Percentiles rank a stretch among this genome's conserved stretches.
Evolutionary conservation across 2,329 filamentous ascomycete species (phyloP).

Genomic region (Claviceps sp.): DNA sequence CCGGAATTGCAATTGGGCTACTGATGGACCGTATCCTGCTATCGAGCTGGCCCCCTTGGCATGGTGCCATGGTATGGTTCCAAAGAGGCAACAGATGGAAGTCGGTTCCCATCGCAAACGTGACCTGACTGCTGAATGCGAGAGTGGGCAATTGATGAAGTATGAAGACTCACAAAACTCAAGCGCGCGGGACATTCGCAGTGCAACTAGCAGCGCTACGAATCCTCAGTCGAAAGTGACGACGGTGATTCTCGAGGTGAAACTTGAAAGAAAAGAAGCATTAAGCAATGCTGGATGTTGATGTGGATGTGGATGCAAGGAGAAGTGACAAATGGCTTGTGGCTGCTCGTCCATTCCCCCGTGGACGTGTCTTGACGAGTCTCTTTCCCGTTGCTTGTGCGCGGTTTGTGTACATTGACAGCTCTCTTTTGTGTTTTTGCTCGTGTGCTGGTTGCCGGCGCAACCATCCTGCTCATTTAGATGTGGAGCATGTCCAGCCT

Average conservation of each 20-base stretch:
- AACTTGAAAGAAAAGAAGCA: slow-evolving; percentile 7
- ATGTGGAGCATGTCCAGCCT: neutral
- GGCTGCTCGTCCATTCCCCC: neutral
- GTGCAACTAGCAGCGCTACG: slow-evolving; percentile 7
- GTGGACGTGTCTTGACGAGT: neutral
- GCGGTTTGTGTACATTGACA: slow-evolving; percentile 22
- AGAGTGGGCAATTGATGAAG: neutral
- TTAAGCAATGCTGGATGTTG: slow-evolving; percentile 17
- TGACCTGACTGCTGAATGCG: neutral
- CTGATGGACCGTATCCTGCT: neutral
- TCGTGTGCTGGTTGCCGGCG: slow-evolving; percentile 15
- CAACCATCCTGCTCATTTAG: slow-evolving; percentile 2
- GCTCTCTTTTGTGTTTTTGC: neutral
- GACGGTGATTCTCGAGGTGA: neutral
- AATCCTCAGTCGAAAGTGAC: neutral
- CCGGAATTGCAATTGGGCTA: neutral
- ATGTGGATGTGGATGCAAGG: slow-evolving; percentile 7
- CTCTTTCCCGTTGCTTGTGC: slow-evolving; percentile 4
- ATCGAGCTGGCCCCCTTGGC: neutral
- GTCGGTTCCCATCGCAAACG: neutral
- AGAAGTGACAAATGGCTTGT: slow-evolving; percentile 4
- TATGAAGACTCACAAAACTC: slow-evolving; percentile 13
- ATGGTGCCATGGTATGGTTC: neutral
- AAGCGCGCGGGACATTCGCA: slow-evolving; percentile 16
- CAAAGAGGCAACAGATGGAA: neutral